Evolutionary conservation across 176 grass and related monocot genomes (phyloP).

Genomic region (Oryza officinalis): DNA sequence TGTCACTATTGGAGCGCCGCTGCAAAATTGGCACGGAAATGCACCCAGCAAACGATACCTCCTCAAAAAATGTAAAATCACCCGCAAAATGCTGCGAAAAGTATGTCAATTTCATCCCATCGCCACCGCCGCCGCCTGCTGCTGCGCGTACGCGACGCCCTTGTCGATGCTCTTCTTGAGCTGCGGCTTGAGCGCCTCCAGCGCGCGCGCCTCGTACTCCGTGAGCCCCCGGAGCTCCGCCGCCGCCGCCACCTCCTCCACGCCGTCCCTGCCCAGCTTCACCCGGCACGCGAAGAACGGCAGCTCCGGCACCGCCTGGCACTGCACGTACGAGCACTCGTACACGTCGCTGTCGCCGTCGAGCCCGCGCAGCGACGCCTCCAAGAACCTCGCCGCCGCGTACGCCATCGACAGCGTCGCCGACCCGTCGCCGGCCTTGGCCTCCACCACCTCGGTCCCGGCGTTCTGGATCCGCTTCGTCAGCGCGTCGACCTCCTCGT

Average conservation of each 20-base stretch:
- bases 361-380: constrained; percentile 45
- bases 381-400: constrained; percentile 53
- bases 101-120: neutral
- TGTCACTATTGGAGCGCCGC: neutral
- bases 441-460: constrained; percentile 44
- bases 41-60: too few relatives aligned
- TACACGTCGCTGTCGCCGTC: constrained; percentile 48
- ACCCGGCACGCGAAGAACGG: constrained; percentile 64
- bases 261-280: constrained; percentile 45
- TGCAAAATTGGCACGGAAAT: neutral
- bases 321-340: constrained; percentile 55
- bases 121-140: constrained; percentile 2
- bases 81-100: too few relatives aligned
- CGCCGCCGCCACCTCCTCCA: constrained; percentile 33
- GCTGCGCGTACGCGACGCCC: constrained; percentile 46
- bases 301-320: constrained; percentile 46
- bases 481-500: constrained; percentile 48
- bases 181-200: constrained; percentile 50
- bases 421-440: constrained; percentile 45
- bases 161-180: constrained; percentile 58
- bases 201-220: constrained; percentile 40
- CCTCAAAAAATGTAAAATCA: too few relatives aligned
- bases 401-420: constrained; percentile 51
- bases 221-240: constrained; percentile 43
- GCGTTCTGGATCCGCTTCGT: constrained; percentile 40